Percentiles rank a stretch among this genome's conserved stretches.
phyloP scores from a whole-genome alignment of 345 rosid genomes.

The Nasturtium officinale region DNA sequence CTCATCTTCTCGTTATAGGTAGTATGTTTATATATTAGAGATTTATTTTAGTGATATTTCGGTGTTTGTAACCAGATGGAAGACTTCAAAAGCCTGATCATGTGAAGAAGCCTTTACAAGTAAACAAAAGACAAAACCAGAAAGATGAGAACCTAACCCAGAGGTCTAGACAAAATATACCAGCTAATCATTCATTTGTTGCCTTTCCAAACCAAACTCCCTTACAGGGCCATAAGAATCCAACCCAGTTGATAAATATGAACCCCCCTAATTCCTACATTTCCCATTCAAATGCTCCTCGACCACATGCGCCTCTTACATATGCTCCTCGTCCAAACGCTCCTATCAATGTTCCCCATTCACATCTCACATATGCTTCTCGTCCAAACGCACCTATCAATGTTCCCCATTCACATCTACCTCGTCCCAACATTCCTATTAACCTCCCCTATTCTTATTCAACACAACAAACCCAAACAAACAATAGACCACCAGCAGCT shows the following conservation, averaged over 20 bases:
- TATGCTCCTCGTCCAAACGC: slow-evolving; percentile 12
- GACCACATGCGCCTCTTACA: slow-evolving; percentile 4
- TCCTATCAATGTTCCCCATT: not conserved
- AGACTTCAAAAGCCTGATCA: slow-evolving; percentile 46
- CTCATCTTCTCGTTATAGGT: not conserved
- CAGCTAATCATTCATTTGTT: slow-evolving; percentile 30
- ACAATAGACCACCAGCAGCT: slow-evolving; percentile 29
- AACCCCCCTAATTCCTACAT: slow-evolving; percentile 37
- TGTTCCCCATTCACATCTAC: slow-evolving; percentile 11
- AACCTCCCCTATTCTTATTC: slow-evolving; percentile 20
- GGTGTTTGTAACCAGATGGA: slow-evolving; percentile 43
- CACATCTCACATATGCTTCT: slow-evolving; percentile 4
- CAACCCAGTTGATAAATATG: slow-evolving; percentile 24
- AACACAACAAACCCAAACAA: slow-evolving; percentile 35
- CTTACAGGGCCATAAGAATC: slow-evolving; percentile 37
- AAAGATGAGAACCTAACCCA: slow-evolving; percentile 31
- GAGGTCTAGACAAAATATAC: slow-evolving; percentile 20
- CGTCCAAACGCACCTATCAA: not conserved
- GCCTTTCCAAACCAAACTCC: slow-evolving; percentile 32
- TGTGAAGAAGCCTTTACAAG: slow-evolving; percentile 38
- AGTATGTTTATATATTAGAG: slow-evolving; percentile 12
- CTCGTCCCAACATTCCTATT: slow-evolving; percentile 23
- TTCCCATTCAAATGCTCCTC: slow-evolving; percentile 33
- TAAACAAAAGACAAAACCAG: slow-evolving; percentile 37
- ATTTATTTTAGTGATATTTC: not conserved